A percentile compares a stretch with the other conserved stretches of the same genome.
Evolutionary conservation across 2,329 filamentous ascomycete genomes (phyloP).

Genomic region (Cercospora beticola): DNA sequence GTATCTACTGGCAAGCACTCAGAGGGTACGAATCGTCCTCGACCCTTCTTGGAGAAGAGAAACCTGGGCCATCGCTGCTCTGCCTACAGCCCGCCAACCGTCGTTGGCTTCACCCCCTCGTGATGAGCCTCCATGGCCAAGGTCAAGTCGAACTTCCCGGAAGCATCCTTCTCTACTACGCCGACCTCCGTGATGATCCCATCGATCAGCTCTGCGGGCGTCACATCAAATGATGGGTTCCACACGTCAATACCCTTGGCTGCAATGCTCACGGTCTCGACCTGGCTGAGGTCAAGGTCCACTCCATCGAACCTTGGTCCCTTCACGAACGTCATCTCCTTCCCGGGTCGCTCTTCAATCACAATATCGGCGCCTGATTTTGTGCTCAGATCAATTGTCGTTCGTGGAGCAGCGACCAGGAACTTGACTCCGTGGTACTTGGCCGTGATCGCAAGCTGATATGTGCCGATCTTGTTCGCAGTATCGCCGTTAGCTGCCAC

Average conservation of each 20-base stretch:
- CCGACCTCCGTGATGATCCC: conserved; percentile 92
- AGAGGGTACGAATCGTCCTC: neutral
- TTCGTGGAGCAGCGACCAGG: conserved; percentile 89
- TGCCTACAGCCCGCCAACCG: conserved; percentile 33
- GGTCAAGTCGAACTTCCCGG: conserved; percentile 64
- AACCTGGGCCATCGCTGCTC: neutral
- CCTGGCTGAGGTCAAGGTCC: conserved; percentile 61
- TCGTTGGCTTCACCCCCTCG: conserved; percentile 37
- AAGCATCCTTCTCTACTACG: conserved; percentile 71
- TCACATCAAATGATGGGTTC: conserved; percentile 98
- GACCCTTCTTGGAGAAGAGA: neutral
- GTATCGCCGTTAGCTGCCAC: conserved; percentile 97
- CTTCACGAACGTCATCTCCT: conserved; percentile 81
- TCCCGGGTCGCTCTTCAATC: conserved; percentile 81
- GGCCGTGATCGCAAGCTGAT: conserved; percentile 86
- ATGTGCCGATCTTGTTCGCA: conserved; percentile 97
- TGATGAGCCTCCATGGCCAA: conserved; percentile 37
- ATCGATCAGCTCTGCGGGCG: conserved; percentile 83
- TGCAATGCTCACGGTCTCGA: conserved; percentile 76
- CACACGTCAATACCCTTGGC: conserved; percentile 76
- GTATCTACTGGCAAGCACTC: neutral
- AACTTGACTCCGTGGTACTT: conserved; percentile 88
- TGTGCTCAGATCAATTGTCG: conserved; percentile 85
- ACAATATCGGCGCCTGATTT: conserved; percentile 74
- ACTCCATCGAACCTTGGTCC: conserved; percentile 66